phyloP scores from a whole-genome alignment of 2,329 filamentous ascomycete species.

The Fusarium devonianum region DNA sequence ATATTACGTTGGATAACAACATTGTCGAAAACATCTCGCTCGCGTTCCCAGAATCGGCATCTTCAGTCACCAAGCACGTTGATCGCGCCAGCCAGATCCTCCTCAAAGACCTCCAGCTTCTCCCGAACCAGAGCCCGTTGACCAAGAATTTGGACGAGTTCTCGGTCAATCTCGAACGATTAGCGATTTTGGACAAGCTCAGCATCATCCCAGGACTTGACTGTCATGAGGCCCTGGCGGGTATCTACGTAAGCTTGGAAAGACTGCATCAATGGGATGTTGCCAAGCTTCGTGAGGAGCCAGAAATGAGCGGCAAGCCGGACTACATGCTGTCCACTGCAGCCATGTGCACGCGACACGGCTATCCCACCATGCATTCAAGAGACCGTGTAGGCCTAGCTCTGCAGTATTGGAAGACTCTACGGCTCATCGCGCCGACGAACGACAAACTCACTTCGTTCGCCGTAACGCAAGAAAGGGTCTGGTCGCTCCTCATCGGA shows the following conservation, averaged over 20 bases:
- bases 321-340: slow-evolving; percentile 61
- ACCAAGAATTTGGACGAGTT: slow-evolving; percentile 77
- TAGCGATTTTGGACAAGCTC: slow-evolving; percentile 75
- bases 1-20: slow-evolving; percentile 68
- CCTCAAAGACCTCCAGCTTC: slow-evolving; percentile 67
- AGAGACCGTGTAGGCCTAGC: slow-evolving; percentile 71
- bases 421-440: slow-evolving; percentile 55
- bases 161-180: slow-evolving; percentile 72
- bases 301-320: slow-evolving; percentile 52
- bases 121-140: slow-evolving; percentile 66
- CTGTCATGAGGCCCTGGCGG: slow-evolving; percentile 78
- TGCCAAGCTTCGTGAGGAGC: slow-evolving; percentile 60
- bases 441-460: slow-evolving; percentile 48
- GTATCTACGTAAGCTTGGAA: slow-evolving; percentile 73
- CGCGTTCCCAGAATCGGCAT: slow-evolving; percentile 66
- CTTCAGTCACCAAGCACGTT: slow-evolving; percentile 65
- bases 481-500: slow-evolving; percentile 74
- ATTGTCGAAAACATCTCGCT: slow-evolving; percentile 69
- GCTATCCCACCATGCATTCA: slow-evolving; percentile 74
- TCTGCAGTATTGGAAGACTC: slow-evolving; percentile 80
- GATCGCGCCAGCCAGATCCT: slow-evolving; percentile 71
- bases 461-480: slow-evolving; percentile 54
- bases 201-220: slow-evolving; percentile 73
- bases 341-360: slow-evolving; percentile 74
- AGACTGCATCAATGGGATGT: slow-evolving; percentile 77